Evolutionary conservation across 805 yeast genomes (phyloP).

Genomic region (Candida schatavii): DNA sequence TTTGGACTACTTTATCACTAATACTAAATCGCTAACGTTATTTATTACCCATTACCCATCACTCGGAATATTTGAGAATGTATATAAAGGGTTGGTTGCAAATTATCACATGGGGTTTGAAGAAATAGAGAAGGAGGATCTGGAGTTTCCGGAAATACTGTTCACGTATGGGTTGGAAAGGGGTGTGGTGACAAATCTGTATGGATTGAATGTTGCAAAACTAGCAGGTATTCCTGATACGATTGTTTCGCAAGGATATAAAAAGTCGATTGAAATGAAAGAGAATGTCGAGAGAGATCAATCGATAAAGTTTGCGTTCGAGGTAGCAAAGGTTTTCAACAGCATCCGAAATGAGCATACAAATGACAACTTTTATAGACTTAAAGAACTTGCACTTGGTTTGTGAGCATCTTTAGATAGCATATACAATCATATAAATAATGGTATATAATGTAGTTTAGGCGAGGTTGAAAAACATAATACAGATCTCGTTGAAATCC

Average conservation of each 20-base stretch:
- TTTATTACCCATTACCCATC: constrained; percentile 86
- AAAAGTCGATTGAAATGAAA: constrained; percentile 32
- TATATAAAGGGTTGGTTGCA: constrained; percentile 38
- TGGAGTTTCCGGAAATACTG: constrained; percentile 35
- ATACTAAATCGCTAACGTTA: constrained; percentile 52
- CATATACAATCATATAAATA: not conserved
- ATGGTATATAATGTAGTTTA: not conserved
- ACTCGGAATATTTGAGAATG: constrained; percentile 49
- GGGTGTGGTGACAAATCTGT: constrained; percentile 54
- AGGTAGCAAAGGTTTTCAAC: not conserved
- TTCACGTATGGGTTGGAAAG: constrained; percentile 35
- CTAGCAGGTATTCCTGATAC: constrained; percentile 58
- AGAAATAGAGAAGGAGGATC: constrained; percentile 31
- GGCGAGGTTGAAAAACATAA: constrained; percentile 19
- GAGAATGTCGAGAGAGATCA: constrained; percentile 19
- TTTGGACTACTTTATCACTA: constrained; percentile 51
- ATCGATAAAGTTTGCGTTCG: not conserved
- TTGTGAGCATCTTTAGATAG: not conserved
- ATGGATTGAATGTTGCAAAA: constrained; percentile 83
- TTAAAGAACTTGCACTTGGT: not conserved
- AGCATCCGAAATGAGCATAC: not conserved
- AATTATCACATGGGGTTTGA: constrained; percentile 74
- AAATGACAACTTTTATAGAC: constrained; percentile 4
- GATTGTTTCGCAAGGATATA: constrained; percentile 45
- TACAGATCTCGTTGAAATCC: constrained; percentile 23